phyloP scores from a whole-genome alignment of 1,139 yeast genomes.

The Candida neerlandica region DNA sequence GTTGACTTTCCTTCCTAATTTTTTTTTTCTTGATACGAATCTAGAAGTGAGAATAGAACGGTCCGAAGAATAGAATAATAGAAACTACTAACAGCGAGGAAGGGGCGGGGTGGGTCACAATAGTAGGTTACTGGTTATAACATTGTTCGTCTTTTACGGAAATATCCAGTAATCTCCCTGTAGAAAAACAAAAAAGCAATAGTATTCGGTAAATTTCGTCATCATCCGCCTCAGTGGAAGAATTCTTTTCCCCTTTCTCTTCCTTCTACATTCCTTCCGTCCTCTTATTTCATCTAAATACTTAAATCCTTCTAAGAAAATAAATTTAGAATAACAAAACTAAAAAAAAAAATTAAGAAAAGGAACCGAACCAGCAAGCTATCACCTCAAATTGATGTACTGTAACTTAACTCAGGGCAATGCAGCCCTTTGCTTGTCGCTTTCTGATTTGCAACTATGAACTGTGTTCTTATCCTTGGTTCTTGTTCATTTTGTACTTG shows the following conservation, averaged over 20 bases:
- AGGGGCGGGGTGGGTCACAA: neutral
- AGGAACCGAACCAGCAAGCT: neutral
- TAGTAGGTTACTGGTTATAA: too few relatives aligned
- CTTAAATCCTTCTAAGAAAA: neutral
- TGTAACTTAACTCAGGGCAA: neutral
- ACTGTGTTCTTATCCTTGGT: neutral
- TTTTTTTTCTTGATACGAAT: neutral
- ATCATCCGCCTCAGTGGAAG: slow-evolving; percentile 1
- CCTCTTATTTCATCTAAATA: neutral
- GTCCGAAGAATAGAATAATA: too few relatives aligned
- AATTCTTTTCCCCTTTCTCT: neutral
- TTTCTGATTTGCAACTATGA: neutral
- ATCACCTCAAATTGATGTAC: neutral
- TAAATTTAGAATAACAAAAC: too few relatives aligned
- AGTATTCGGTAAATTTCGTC: neutral
- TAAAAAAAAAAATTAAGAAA: too few relatives aligned
- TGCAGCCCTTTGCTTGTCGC: too few relatives aligned
- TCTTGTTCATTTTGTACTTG: too few relatives aligned
- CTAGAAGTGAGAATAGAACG: neutral
- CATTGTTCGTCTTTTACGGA: neutral
- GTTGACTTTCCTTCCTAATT: neutral
- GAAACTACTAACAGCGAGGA: too few relatives aligned
- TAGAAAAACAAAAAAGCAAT: neutral
- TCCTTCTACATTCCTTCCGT: neutral
- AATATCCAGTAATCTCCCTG: neutral